These are phyloP conservation scores for Dendrobium chrysotoxum DNA, from an alignment of 106 monocot species.

Conservation along the genomic window DNA sequence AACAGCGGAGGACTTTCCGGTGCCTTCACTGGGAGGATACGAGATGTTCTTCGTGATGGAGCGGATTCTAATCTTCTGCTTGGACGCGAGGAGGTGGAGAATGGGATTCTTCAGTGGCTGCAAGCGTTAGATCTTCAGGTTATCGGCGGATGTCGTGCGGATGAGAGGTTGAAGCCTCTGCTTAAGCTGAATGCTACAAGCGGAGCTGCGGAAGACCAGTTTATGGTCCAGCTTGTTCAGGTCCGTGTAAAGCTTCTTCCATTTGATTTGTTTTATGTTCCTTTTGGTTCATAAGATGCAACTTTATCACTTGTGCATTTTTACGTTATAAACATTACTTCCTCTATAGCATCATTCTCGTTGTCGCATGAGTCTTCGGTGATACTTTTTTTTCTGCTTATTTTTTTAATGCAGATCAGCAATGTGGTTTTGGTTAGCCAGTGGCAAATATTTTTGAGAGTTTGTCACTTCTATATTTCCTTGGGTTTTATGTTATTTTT, in stretches of 20 bases:
- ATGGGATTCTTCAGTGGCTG: conserved; percentile 38
- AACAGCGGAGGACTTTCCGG: neutral
- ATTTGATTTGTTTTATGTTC: neutral
- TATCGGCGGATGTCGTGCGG: conserved; percentile 75
- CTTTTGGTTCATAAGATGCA: neutral
- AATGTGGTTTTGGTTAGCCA: neutral
- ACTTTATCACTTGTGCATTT: neutral
- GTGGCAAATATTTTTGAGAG: neutral
- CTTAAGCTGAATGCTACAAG: conserved; percentile 38
- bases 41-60: conserved; percentile 18
- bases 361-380: neutral
- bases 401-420: neutral
- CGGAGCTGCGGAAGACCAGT: conserved; percentile 44
- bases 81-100: conserved; percentile 26
- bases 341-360: no score
- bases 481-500: neutral
- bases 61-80: conserved; percentile 27
- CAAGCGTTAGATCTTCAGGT: conserved; percentile 73
- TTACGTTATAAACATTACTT: no score
- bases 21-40: conserved; percentile 16
- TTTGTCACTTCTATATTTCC: neutral
- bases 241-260: conserved; percentile 11
- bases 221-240: conserved; percentile 53
- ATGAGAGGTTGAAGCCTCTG: conserved; percentile 73
- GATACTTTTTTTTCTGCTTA: neutral